Evolutionary conservation across 257 asterid species (phyloP), one percentile per base, ranked within the genome.

Genomic region (Solanum dulcamara): DNA sequence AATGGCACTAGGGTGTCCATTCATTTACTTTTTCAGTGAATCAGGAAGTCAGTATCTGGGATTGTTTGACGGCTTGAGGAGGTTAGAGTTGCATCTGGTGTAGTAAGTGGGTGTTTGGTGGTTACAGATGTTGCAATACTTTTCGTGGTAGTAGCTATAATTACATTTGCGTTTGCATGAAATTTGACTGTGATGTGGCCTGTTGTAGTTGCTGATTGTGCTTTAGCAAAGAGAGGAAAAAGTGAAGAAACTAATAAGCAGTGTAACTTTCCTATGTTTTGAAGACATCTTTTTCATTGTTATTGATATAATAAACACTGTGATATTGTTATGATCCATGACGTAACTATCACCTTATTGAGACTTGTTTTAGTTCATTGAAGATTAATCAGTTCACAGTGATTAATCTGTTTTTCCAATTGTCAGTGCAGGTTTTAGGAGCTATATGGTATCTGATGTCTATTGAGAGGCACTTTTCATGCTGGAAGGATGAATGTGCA

Each of bases 381-480:
- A 18, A 20, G 35, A 72, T 74, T 50, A 66, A 28, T 6, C 37
- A 37, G 22, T 64, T 59, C 72, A 62, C 42, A 20, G 48, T 44
- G 55, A 37, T 64, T 35, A 53, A 75, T 33, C 71, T 33, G 66
- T 0, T 26, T 71, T 84, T 72, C 17, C n/a, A 81, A 80, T 84
- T 53, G 86, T 71, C 7, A 85, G 87, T 81, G 88, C 88, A 93
- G 98, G 96, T 89, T 33, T 26, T 95, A 55, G 98, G 98, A 64
- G 89, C 98, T 35, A 88, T 90, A 62, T 96, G 98, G 99, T 93
- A 96, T 85, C 91, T 96, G 84, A 90, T 93, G 96, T 85, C 99
- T 0, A 92, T 94, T 83, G 98, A 93, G 74, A 88, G 97, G 64
- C 92, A 93, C 26, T 89, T 89, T 71, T 86, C 95, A 15, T 96